These are phyloP conservation scores for Hura crepitans DNA, from an alignment of 441 rosid species.

Conservation along the genomic window DNA sequence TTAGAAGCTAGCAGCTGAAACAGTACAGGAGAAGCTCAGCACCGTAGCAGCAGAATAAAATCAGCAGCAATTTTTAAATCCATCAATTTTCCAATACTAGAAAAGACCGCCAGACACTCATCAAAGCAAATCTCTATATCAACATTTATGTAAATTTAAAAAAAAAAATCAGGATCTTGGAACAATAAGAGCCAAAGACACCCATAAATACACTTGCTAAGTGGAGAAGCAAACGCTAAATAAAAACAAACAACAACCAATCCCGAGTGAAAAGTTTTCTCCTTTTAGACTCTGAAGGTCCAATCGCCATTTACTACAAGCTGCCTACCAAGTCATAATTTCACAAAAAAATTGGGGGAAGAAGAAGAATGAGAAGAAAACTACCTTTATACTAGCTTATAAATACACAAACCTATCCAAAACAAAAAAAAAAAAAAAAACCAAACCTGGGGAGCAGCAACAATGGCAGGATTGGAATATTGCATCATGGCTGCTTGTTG, in stretches of 20 bases:
- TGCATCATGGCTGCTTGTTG: conserved; percentile 59
- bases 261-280: neutral
- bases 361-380: neutral
- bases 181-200: neutral
- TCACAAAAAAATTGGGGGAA: neutral
- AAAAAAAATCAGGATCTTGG: neutral
- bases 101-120: neutral
- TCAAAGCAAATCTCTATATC: neutral
- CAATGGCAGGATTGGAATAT: conserved; percentile 47
- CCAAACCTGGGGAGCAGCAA: conserved; percentile 47
- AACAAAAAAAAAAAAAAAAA: neutral
- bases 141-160: neutral
- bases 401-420: no score
- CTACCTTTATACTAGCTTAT: no score
- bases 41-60: neutral
- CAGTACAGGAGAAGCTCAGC: neutral
- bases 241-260: no score
- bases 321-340: neutral
- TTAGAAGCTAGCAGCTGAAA: neutral
- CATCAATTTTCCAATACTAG: neutral
- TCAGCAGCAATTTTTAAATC: neutral
- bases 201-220: no score
- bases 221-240: no score
- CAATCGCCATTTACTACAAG: neutral
- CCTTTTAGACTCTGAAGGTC: neutral